A percentile compares a stretch with the other conserved stretches of the same genome.
These are phyloP conservation scores for Tetrapisispora pingtungensis DNA, from an alignment of 805 yeast species.

Conservation along the genomic window DNA sequence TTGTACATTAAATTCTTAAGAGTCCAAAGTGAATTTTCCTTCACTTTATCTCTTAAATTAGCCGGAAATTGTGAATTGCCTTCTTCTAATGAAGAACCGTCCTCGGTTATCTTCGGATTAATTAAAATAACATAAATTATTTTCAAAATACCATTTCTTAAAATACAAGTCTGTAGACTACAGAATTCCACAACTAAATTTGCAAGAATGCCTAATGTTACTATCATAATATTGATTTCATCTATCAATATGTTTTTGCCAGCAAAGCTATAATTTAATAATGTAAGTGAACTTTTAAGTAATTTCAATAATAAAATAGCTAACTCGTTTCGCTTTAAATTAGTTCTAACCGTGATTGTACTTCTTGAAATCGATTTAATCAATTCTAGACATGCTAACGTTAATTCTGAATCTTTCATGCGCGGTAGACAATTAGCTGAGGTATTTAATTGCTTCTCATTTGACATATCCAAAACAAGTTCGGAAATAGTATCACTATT, in stretches of 20 bases:
- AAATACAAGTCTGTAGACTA: slow-evolving; percentile 29
- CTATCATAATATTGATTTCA: slow-evolving; percentile 22
- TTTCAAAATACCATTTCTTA: slow-evolving; percentile 30
- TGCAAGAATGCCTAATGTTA: slow-evolving; percentile 31
- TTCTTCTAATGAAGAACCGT: slow-evolving; percentile 1
- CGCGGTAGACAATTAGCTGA: slow-evolving; percentile 12
- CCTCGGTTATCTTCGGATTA: slow-evolving; percentile 20
- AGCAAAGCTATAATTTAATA: slow-evolving; percentile 11
- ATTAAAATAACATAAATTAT: slow-evolving; percentile 18
- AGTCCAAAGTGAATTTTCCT: slow-evolving; percentile 27
- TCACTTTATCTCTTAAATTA: slow-evolving; percentile 13
- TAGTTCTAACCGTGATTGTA: slow-evolving; percentile 23
- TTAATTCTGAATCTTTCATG: slow-evolving; percentile 17
- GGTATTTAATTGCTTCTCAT: neutral
- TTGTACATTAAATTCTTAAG: slow-evolving; percentile 30
- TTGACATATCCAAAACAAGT: neutral
- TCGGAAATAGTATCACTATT: slow-evolving; percentile 9
- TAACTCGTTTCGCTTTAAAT: slow-evolving; percentile 19
- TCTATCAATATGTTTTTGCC: slow-evolving; percentile 17
- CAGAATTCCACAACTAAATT: slow-evolving; percentile 40
- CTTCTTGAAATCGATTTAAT: slow-evolving; percentile 28
- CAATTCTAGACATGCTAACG: slow-evolving; percentile 22
- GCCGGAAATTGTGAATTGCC: slow-evolving; percentile 2
- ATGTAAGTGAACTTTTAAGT: slow-evolving; percentile 11
- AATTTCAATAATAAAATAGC: slow-evolving; percentile 16